These are phyloP conservation scores for Apiospora kogelbergensis DNA, from an alignment of 2,329 filamentous ascomycete species.

Conservation along the genomic window DNA sequence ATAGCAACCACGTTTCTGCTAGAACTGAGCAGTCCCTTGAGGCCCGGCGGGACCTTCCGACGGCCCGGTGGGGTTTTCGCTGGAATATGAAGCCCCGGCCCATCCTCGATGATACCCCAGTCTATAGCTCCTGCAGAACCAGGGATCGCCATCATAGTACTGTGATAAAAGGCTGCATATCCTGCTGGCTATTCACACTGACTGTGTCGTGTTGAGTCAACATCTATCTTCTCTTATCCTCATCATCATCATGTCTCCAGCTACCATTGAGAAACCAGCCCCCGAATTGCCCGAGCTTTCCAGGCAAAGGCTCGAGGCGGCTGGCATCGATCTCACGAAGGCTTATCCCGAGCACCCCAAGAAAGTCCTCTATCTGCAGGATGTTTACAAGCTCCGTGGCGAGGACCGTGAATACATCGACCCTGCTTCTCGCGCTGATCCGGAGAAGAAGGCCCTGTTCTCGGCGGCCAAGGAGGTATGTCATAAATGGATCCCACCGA, in stretches of 20 bases:
- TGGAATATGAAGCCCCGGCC: neutral
- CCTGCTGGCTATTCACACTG: neutral
- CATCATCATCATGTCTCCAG: neutral
- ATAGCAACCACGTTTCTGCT: neutral
- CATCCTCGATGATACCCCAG: constrained; percentile 2
- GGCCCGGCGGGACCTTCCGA: neutral
- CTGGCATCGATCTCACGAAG: neutral
- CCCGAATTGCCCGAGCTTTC: constrained; percentile 3
- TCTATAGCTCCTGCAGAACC: neutral
- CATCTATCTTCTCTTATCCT: neutral
- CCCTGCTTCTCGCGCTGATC: constrained; percentile 41
- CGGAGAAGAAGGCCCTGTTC: constrained; percentile 41
- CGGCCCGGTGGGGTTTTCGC: neutral
- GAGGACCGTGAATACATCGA: constrained; percentile 22
- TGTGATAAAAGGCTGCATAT: neutral
- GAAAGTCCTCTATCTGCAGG: constrained; percentile 8
- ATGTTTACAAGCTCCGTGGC: constrained; percentile 10
- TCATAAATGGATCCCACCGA: neutral
- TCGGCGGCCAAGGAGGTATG: constrained; percentile 26
- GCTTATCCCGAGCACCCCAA: constrained; percentile 6
- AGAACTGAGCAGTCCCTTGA: neutral
- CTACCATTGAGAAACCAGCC: constrained; percentile 2
- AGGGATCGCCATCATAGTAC: neutral
- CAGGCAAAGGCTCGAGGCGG: constrained; percentile 2
- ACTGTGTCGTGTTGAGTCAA: neutral